Base-by-base conservation (phyloP, 768 basidiomycete species). In the Sporobolomyces phaffii region DNA sequence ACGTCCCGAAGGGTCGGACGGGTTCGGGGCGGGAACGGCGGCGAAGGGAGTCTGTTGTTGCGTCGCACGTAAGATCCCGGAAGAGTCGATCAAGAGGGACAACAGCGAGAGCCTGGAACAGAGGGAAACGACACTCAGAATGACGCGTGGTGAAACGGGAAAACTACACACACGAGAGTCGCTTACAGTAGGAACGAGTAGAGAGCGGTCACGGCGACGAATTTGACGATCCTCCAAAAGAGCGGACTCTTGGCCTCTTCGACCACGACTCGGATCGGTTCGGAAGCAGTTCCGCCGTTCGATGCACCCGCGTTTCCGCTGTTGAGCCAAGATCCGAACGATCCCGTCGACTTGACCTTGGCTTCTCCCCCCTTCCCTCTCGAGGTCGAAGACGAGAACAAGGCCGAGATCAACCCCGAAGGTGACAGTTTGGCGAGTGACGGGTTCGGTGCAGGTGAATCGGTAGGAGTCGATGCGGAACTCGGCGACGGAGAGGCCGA, bases 11-110 rank as follows among this genome's bases (percentile, higher is more conserved):
- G 72, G 43, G 44, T 73, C 65, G 28, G 33, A n/a, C 20, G 68
- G 60, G 28, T 70, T 67, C 10, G 66, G 72, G 13, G 63, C 52
- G 11, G 72, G 83, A 5, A 83, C 79, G 10, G 90, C 88, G 73
- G 92, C 87, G 74, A 92, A 97, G 73, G 93, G 87, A 31, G 86
- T 79, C 66, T 87, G 86, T 34, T 84, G 84, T 44, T 87, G 86
- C 13, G 76, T 73, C 5, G 88, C 91, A 80, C 94, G 94, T 81
- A 96, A 84, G 45, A 97, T 82, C 5, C 93, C 93, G 29, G 90
- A 88, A 77, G 91, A 93, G 78, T 97, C 94, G 73, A 97, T 84
- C 72, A 96, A 82, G 38, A 96, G 86, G 1, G 91, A 88, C 29
- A 97, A 80, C 38, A 93, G 82, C 58, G 93, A 89, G 62, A 98